Evolutionary conservation across 441 rosid species (phyloP).

Genomic region (Pelargonium cotyledonis): DNA sequence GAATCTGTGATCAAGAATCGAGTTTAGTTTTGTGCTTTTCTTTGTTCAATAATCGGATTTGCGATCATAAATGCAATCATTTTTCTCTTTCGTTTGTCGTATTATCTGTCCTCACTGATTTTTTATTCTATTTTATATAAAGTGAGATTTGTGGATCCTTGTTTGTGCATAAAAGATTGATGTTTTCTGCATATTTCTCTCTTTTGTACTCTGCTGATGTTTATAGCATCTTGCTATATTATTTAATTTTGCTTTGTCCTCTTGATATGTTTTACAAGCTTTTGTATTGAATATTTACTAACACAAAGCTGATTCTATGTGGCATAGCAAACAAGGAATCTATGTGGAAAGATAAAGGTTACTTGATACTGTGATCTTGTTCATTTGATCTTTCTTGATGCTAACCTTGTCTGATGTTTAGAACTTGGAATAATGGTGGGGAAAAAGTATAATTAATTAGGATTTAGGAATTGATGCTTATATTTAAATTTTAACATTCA

Average conservation of each 20-base stretch:
- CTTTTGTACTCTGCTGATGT: too few species aligned
- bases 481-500: too few species aligned
- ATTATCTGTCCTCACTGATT: not conserved
- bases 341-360: too few species aligned
- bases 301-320: not conserved
- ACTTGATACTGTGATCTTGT: too few species aligned
- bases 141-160: not conserved
- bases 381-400: too few species aligned
- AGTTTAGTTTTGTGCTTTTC: not conserved
- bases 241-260: not conserved
- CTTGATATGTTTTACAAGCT: not conserved
- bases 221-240: not conserved
- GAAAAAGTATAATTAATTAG: too few species aligned
- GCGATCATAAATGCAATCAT: not conserved
- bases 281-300: not conserved
- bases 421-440: too few species aligned
- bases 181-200: not conserved
- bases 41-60: not conserved
- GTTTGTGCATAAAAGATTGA: not conserved
- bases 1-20: not conserved
- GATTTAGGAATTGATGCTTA: too few species aligned
- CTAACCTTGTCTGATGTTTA: too few species aligned
- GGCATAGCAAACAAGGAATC: not conserved
- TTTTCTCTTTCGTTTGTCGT: not conserved
- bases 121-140: not conserved